Evolutionary conservation across 208 protist species (phyloP).

Genomic region (Kentomonas sorsogonicus): DNA sequence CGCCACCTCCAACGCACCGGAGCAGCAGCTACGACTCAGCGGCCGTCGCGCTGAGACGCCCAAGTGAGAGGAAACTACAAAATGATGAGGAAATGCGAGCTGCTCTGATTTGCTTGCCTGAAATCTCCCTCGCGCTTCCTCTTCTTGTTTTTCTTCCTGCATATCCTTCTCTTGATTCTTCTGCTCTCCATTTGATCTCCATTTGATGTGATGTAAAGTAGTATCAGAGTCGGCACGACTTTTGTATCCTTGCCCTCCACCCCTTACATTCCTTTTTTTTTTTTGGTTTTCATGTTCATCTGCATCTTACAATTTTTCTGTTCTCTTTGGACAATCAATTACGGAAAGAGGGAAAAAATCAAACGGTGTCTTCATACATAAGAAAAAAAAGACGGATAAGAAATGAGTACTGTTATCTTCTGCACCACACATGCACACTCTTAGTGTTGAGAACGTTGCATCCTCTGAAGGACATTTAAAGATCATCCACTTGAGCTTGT

Average conservation of each 20-base stretch:
- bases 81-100: too few relatives aligned
- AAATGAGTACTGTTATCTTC: background rate
- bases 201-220: background rate
- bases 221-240: background rate
- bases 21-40: too few relatives aligned
- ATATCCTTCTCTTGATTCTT: background rate
- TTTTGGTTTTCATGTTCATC: constrained; percentile 3
- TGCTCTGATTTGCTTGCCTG: too few relatives aligned
- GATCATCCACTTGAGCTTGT: constrained; percentile 1
- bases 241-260: too few relatives aligned
- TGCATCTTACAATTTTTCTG: too few relatives aligned
- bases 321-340: too few relatives aligned
- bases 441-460: background rate
- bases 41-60: too few relatives aligned
- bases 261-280: background rate
- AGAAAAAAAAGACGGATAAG: background rate
- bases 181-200: background rate
- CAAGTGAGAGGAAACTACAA: too few relatives aligned
- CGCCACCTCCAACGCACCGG: too few relatives aligned
- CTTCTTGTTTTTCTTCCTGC: background rate
- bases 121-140: background rate
- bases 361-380: background rate
- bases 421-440: background rate
- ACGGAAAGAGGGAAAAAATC: background rate
- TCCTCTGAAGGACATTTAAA: background rate